Evolutionary conservation across 805 yeast species (phyloP).

Genomic region (Blastobotrys peoriensis): DNA sequence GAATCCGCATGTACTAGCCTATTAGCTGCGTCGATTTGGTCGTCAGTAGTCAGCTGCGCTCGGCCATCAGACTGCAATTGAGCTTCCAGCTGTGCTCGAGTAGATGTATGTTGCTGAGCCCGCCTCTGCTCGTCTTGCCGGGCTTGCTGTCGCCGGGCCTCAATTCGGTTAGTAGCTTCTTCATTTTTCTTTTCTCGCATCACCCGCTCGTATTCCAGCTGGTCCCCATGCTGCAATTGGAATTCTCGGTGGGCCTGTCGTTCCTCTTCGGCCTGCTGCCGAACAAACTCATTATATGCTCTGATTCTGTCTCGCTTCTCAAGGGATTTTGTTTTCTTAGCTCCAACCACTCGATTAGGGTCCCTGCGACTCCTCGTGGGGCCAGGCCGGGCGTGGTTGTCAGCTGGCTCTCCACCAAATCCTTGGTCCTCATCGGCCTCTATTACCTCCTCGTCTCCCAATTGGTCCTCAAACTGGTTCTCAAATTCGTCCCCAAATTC

Average conservation of each 20-base stretch:
- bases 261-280: constrained; percentile 27
- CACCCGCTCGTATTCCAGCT: constrained; percentile 24
- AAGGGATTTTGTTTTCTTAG: constrained; percentile 30
- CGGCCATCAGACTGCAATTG: constrained; percentile 16
- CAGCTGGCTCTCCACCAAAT: constrained; percentile 1
- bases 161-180: constrained; percentile 16
- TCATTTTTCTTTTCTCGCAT: constrained; percentile 12
- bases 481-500: constrained; percentile 6
- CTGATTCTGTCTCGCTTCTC: constrained; percentile 29
- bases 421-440: constrained; percentile 5
- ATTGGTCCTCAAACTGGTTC: constrained; percentile 1
- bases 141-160: constrained; percentile 17
- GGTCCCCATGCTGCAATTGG: constrained; percentile 28
- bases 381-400: constrained; percentile 3
- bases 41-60: constrained; percentile 11
- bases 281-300: constrained; percentile 29
- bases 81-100: constrained; percentile 14
- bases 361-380: not conserved
- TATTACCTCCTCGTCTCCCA: not conserved
- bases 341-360: constrained; percentile 21
- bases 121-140: constrained; percentile 20
- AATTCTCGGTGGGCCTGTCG: constrained; percentile 19
- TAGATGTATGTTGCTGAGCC: constrained; percentile 10
- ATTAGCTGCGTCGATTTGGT: constrained; percentile 9
- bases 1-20: not conserved